Evolutionary conservation across 2,329 filamentous ascomycete species (phyloP).

Genomic region (Pestalotiopsis sp.): DNA sequence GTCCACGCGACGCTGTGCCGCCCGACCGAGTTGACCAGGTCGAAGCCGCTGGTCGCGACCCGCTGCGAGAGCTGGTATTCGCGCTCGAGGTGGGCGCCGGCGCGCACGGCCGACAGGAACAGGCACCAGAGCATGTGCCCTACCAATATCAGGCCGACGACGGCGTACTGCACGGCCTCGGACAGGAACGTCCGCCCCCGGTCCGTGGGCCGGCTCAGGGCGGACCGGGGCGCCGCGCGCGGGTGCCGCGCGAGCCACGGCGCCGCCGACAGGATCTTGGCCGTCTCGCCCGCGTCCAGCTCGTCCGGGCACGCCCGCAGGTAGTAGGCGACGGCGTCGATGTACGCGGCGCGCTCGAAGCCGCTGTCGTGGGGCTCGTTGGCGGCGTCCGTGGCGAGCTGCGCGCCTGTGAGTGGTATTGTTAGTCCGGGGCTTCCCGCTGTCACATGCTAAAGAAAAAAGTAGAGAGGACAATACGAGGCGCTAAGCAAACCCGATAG

Average conservation of each 20-base stretch:
- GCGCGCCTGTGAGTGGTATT: conserved; percentile 8
- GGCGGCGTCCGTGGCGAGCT: conserved; percentile 13
- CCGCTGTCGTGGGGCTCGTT: conserved; percentile 14
- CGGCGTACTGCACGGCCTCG: conserved; percentile 55
- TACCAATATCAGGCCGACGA: conserved; percentile 62
- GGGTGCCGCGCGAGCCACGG: conserved; percentile 14
- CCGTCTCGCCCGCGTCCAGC: conserved; percentile 14
- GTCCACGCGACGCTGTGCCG: conserved; percentile 54
- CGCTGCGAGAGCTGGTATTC: conserved; percentile 67
- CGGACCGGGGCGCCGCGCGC: neutral
- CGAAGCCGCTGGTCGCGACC: conserved; percentile 53
- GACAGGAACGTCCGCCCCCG: conserved; percentile 55
- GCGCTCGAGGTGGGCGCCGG: conserved; percentile 65
- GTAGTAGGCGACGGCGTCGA: conserved; percentile 18
- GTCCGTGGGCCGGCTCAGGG: conserved; percentile 18
- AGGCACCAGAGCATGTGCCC: conserved; percentile 64
- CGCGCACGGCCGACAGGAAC: conserved; percentile 49
- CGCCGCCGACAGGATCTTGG: conserved; percentile 13
- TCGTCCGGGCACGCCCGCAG: conserved; percentile 15
- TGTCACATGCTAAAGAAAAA: conserved; percentile 8
- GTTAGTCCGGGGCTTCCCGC: neutral
- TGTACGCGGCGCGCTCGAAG: conserved; percentile 16
- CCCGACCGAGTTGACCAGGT: conserved; percentile 55
- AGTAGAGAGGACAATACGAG: neutral
- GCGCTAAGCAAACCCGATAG: neutral